Conservation (phyloP, 345 rosid species). For the Brassica napus region DNA sequence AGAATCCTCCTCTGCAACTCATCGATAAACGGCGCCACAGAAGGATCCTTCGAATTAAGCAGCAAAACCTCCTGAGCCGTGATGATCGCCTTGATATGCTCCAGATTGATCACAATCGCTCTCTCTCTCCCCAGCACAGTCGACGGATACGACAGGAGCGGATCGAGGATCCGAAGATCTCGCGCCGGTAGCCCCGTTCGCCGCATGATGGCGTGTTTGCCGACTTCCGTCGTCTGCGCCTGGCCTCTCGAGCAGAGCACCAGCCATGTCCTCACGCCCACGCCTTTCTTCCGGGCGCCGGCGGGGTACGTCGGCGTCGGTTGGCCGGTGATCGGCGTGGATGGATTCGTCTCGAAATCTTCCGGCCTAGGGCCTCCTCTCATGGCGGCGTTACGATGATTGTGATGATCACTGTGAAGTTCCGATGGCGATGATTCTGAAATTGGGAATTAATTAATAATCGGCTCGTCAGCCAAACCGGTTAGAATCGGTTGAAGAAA, state of each 20-base stretch:
- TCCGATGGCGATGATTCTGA: background rate
- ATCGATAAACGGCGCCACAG: conserved; percentile 70
- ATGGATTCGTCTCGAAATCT: conserved; percentile 44
- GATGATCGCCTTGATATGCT: conserved; percentile 91
- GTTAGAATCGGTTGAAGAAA: background rate
- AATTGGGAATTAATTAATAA: background rate
- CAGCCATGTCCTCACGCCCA: conserved; percentile 73
- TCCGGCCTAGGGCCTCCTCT: conserved; percentile 42
- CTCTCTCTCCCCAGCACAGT: conserved; percentile 82
- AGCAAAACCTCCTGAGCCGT: conserved; percentile 84
- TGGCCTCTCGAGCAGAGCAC: conserved; percentile 61
- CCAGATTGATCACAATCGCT: conserved; percentile 87
- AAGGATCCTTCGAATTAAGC: conserved; percentile 81
- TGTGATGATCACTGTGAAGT: background rate
- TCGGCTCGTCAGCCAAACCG: background rate
- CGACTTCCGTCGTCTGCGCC: conserved; percentile 57
- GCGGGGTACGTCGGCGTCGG: conserved; percentile 33
- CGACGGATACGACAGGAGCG: conserved; percentile 86
- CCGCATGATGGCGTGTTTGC: conserved; percentile 89
- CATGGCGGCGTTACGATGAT: conserved; percentile 33
- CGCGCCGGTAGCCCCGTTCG: conserved; percentile 89
- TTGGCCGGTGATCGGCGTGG: conserved; percentile 34
- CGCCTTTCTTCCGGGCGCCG: conserved; percentile 58
- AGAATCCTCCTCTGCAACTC: conserved; percentile 67
- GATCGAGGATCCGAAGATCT: conserved; percentile 91